These are phyloP conservation scores for Crepidotus variabilis DNA, from an alignment of 768 basidiomycete genomes.

Conservation along the genomic window DNA sequence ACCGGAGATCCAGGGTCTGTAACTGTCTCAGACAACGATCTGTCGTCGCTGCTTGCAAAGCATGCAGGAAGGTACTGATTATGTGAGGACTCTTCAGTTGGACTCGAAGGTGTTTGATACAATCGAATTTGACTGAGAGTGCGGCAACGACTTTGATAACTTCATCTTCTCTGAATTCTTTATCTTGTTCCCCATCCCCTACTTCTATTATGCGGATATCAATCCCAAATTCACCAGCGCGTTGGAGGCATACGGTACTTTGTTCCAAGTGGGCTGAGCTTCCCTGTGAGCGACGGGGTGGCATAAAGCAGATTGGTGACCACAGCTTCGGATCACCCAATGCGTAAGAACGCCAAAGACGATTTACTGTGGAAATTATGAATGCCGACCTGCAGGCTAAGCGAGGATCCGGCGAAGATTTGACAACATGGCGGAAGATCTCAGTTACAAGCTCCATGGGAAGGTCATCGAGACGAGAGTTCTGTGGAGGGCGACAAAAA, in stretches of 20 bases:
- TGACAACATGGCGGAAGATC: background rate
- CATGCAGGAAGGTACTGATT: background rate
- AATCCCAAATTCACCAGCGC: background rate
- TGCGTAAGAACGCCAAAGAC: background rate
- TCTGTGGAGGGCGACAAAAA: background rate
- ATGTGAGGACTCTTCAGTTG: background rate
- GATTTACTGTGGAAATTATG: background rate
- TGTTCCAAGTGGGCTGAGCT: background rate
- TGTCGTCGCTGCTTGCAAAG: background rate
- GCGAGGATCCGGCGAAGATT: background rate
- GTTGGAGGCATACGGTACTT: background rate
- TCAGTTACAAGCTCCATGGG: background rate
- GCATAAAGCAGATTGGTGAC: background rate
- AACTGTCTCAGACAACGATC: background rate
- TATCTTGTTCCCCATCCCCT: background rate
- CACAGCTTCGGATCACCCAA: background rate
- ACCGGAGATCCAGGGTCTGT: background rate
- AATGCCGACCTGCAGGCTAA: background rate
- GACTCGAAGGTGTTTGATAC: background rate
- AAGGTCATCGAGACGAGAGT: background rate
- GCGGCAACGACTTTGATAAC: background rate
- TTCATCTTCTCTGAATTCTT: background rate
- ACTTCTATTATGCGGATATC: background rate
- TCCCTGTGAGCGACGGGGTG: background rate
- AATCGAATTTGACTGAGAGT: background rate